phyloP scores from a whole-genome alignment of 1,284 basidiomycete genomes.

The Kwoniella shivajii region DNA sequence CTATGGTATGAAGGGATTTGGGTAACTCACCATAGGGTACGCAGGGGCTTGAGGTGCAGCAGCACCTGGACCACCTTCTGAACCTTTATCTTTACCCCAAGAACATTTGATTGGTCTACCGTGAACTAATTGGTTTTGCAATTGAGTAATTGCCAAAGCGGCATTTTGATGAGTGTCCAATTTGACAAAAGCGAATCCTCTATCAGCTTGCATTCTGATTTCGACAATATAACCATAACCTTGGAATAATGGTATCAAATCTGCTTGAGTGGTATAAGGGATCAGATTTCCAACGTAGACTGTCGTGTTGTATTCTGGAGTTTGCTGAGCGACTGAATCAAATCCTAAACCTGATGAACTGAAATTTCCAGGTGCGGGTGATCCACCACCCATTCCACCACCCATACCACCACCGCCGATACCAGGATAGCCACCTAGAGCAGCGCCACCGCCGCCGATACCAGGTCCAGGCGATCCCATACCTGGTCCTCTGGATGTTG shows the following conservation, averaged over 20 bases:
- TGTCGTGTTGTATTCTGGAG: conserved; percentile 88
- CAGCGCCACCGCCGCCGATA: conserved; percentile 23
- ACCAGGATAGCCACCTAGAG: background rate
- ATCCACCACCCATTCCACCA: conserved; percentile 14
- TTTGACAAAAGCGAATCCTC: conserved; percentile 98
- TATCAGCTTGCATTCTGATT: conserved; percentile 96
- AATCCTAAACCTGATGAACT: conserved; percentile 76
- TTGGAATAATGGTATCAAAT: conserved; percentile 89
- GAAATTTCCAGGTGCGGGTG: conserved; percentile 22
- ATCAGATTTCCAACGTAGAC: conserved; percentile 99
- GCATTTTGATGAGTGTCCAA: conserved; percentile 97
- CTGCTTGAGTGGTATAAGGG: conserved; percentile 90
- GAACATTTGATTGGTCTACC: conserved; percentile 94
- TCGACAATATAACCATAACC: conserved; percentile 96
- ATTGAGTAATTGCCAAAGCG: conserved; percentile 91
- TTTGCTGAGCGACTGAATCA: conserved; percentile 83
- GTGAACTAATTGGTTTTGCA: conserved; percentile 93
- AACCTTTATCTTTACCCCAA: conserved; percentile 88
- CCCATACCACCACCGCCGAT: conserved; percentile 3
- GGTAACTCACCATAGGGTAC: conserved; percentile 25
- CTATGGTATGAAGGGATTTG: background rate
- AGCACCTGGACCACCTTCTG: conserved; percentile 23
- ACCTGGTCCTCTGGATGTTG: conserved; percentile 18
- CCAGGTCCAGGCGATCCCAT: conserved; percentile 8
- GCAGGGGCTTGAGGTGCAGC: conserved; percentile 13